These are phyloP conservation scores for Avena sativa DNA, from an alignment of 176 grass and related monocot genomes.

Conservation along the genomic window DNA sequence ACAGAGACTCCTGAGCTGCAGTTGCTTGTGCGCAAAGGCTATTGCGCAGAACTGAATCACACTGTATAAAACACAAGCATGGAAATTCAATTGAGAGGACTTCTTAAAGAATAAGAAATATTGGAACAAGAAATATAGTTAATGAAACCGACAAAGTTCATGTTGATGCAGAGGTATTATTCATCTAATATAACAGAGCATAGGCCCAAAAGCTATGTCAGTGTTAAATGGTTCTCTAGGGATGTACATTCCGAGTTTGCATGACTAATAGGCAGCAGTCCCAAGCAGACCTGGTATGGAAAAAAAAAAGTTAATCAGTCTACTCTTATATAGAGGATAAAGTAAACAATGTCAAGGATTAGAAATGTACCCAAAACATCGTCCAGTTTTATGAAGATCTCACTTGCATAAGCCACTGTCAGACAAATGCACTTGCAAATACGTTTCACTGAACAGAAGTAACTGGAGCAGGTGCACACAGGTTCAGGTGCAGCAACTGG, in stretches of 20 bases:
- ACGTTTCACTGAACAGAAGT: not conserved
- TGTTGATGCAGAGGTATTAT: constrained; percentile 3
- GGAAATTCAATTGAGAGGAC: not conserved
- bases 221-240: constrained; percentile 13
- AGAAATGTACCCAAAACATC: constrained; percentile 80
- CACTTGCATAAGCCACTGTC: constrained; percentile 52
- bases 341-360: constrained; percentile 37
- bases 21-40: constrained; percentile 98
- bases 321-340: not conserved
- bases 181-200: constrained; percentile 31
- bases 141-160: not conserved
- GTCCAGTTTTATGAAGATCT: constrained; percentile 97
- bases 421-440: constrained; percentile 23
- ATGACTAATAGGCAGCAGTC: constrained; percentile 69
- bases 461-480: no score
- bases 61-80: constrained; percentile 53
- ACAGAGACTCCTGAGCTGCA: constrained; percentile 92
- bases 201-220: not conserved
- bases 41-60: constrained; percentile 99
- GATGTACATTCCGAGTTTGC: not conserved
- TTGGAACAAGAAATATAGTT: not conserved
- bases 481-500: no score
- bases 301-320: constrained; percentile 18
- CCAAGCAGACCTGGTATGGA: constrained; percentile 87
- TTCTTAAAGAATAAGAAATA: not conserved